Percentiles rank a stretch among this genome's conserved stretches.
Evolutionary conservation across 1,284 basidiomycete species (phyloP).

Genomic region (Tilletia caries): DNA sequence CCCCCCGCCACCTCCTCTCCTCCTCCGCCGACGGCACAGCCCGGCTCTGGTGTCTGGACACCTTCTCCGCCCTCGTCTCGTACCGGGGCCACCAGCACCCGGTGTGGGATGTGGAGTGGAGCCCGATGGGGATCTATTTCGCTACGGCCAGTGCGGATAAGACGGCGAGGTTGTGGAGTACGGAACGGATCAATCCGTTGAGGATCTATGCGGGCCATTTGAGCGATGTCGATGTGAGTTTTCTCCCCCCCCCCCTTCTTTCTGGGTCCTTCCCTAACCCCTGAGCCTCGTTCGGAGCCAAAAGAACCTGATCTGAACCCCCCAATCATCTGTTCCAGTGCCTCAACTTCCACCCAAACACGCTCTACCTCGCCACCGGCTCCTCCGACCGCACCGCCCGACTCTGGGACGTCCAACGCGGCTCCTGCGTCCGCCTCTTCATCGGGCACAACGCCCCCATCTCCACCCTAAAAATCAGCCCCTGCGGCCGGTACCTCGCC

Average conservation of each 20-base stretch:
- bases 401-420: constrained; percentile 97
- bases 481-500: constrained; percentile 89
- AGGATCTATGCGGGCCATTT: constrained; percentile 93
- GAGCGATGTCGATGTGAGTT: constrained; percentile 90
- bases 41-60: constrained; percentile 92
- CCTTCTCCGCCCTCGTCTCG: constrained; percentile 84
- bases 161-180: constrained; percentile 93
- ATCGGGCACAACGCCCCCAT: constrained; percentile 89
- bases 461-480: constrained; percentile 82
- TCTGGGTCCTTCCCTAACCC: too few relatives aligned
- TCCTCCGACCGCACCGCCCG: constrained; percentile 93
- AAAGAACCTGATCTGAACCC: background rate
- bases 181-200: constrained; percentile 80
- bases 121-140: constrained; percentile 95
- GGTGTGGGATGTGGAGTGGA: constrained; percentile 98
- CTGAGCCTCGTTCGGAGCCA: too few relatives aligned
- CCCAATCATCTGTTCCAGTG: constrained; percentile 62
- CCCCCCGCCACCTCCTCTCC: constrained; percentile 84
- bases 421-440: constrained; percentile 88
- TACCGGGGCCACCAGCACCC: constrained; percentile 96
- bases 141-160: constrained; percentile 89
- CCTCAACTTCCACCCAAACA: constrained; percentile 94
- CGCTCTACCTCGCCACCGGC: constrained; percentile 91
- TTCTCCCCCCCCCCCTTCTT: background rate
- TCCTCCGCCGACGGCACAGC: constrained; percentile 88